Evolutionary conservation across 208 protist genomes (phyloP), one percentile per base, ranked within the genome.

Genomic region (Crithidia sp.): DNA sequence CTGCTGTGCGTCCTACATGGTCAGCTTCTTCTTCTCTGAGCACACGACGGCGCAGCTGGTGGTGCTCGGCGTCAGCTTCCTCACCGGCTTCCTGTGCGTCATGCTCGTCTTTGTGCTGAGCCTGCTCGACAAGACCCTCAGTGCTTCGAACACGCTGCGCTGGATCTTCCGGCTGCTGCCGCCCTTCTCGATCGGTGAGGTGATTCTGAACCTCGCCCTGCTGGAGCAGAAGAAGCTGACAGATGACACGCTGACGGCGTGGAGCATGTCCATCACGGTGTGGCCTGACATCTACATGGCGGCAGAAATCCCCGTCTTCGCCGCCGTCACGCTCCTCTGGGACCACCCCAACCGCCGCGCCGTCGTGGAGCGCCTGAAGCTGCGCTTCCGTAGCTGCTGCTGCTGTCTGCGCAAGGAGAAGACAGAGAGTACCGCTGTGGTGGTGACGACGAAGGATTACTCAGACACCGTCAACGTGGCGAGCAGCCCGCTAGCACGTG

Each of bases 41-140:
- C 82, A 94, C 82, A 72, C 89, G 39, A 83, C 74, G 28, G 87
- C 85, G 41, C 82, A 92, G 63, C 67, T 86, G 7, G 74, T 79
- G 5, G 75, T 86, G 56, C 76, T 94, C 61, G 67, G 79, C 2
- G 70, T 82, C 28, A 88, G 79, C 74, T 87, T 92, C 70, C 52
- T 93, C 67, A 77, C 78, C 6, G 89, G 89, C n/a, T 89, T 92
- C 58, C 54, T 92, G 64, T 67, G 84, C 14, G 84, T 89, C 50
- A 63, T 94, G 39, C 39, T 76, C 16, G 74, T 88, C n/a, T 82
- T 85, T 36, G 64, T 90, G 28, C 71, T 94, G 12, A 68, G 67
- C 16, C 40, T 86, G 62, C 55, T 86, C 37, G 62, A 77, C 37
- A 70, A 60, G 43, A 79, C 85, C 9, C 60, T 86, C 37, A 43